Base-by-base conservation (phyloP, 805 yeast species). In the Debaryomyces tyrocola region DNA sequence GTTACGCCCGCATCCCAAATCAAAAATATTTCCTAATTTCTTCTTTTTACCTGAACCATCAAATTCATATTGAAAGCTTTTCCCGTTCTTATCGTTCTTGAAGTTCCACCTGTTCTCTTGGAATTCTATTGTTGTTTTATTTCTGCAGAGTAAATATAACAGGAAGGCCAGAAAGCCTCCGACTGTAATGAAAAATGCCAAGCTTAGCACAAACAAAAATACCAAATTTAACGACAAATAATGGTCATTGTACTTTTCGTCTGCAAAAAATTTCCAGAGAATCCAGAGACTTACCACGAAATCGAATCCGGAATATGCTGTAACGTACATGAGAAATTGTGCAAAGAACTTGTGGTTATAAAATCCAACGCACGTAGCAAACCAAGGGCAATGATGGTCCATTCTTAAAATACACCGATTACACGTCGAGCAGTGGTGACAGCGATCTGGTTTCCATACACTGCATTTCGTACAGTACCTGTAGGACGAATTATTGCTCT, bases 371-470 rank as follows among this genome's bases (percentile, higher is more conserved):
- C 97, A 91, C 4, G 82, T 74, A 1, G 96, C 84, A 64, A 90
- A 90, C 98, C 98, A 92, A 0, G 97, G 97, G 52, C 85, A 80
- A 58, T 80, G 83, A 53, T 80, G 85, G 60, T 80, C 84, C 84
- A 80, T 80, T 37, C 69, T 56, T 35, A 80, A 57, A 2, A 78
- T 60, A 59, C 85, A 80, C 45, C 52, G 60, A 2, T 67, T 64
- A 46, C 82, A 77, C 12, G 74, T 52, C 1, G 82, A 74, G 56
- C 85, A 80, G 58, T 80, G 85, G 55, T 80, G 85, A 44, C 79
- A 67, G 48, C 85, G 59, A 57, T 80, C 85, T 0, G 85, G 85
- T 56, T 79, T 80, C 84, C 84, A 80, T 9, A 69, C 77, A 34
- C 66, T 57, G 56, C 85, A 80, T 50, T 76, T 78, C 34, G 66